Evolutionary conservation across 352 stramenopile species (phyloP), one percentile per base, ranked within the genome.

Genomic region (Globisporangium cystogenes): DNA sequence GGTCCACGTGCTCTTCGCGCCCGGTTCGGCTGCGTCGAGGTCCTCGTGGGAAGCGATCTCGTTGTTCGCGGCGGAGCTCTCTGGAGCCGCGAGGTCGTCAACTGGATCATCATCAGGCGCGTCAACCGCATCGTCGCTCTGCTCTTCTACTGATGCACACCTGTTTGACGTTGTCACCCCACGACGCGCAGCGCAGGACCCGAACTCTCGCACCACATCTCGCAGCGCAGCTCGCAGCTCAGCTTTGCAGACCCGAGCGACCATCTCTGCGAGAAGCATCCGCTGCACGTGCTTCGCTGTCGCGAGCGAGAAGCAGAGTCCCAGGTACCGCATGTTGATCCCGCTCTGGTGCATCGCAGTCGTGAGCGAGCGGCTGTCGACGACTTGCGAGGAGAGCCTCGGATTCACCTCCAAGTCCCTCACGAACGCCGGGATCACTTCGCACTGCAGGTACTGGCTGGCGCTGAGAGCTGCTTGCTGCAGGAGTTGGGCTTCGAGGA

Each of bases 301-400:
- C 11, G 72, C 63, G 10, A 74, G 31, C 11, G 82, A 68, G 50
- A 70, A 91, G 52, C 79, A 85, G 12, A 63, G 65, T 3, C 77
- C 75, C 8, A 91, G 53, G 20, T 82, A 82, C 2, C 72, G 60
- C 10, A 72, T 53, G 46, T 89, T 89, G 29, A 91, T 76, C 0
- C 80, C 80, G 21, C 69, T 65, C 21, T 41, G 49, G 48, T 91
- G 77, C 4, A 87, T 39, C 7, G 68, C 64, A 6, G 49, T 37
- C 8, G 62, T 80, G 18, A 91, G 27, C 8, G 76, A 67, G 12
- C 21, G 50, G 21, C 63, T 80, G 45, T 87, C 76, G 46, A 68
- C 8, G 16, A 44, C 39, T 53, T 2, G 76, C 48, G 31, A 64
- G 41, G 16, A 21, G 18, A 20, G 26, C 14, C 4, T 23, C 8